Evolutionary conservation across 148 eudicot species (phyloP), one percentile per base, ranked within the genome.

Genomic region (Vaccinium macrocarpon): DNA sequence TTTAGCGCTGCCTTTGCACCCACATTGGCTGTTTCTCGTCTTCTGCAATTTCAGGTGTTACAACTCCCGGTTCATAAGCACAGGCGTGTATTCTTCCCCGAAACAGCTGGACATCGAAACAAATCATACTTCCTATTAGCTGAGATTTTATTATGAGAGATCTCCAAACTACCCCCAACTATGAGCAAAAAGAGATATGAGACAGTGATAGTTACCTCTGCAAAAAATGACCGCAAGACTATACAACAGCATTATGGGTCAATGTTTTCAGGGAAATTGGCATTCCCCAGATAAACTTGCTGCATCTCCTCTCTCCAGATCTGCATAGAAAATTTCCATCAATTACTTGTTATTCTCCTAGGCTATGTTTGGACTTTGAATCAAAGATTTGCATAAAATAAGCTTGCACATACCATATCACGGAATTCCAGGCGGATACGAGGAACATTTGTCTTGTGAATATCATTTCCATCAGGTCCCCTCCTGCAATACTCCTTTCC

Each of bases 261-360:
- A n/a, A 93, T 84, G 81, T 88, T 89, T 62, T 85, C 81, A 49
- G 97, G 93, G 62, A 95, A 92, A 72, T 5, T 84, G 71, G 96
- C 95, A 82, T 93, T 91, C 76, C 99, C 96, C 75, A 93, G 85
- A 88, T 89, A 97, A 56, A 97, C 98, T 83, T 88, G 97, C 83
- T 93, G 98, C 99, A 97, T 95, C 89, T 97, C 99, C 89, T 95
- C 98, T 88, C 89, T 97, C 99, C 99, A 97, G 84, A 97, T 93
- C 99, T 97, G 90, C 86, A 86, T 72, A 81, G 50, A 18, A 84
- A 81, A 29, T 27, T 66, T 64, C 38, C 81, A 52, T 50, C 5
- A 25, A 59, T 56, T 57, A 53, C 55, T 21, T 73, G 6, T 57
- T 48, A 35, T 81, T 66, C 16, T 55, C 79, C 29, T 51, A 46